phyloP scores from a whole-genome alignment of 2,329 filamentous ascomycete genomes.

The Fusarium sp. region DNA sequence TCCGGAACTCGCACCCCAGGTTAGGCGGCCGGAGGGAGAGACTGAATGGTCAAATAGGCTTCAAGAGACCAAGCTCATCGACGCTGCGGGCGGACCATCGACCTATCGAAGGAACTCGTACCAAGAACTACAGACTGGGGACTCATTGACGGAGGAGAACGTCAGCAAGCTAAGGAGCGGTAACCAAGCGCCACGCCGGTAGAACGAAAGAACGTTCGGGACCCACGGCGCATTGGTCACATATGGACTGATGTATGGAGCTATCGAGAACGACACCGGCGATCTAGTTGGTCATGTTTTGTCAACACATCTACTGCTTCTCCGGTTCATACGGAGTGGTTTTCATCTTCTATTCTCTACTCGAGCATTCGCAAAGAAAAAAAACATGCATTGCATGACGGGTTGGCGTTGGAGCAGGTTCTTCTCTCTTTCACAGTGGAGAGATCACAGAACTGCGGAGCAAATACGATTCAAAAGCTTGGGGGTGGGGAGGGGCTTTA shows the following conservation, averaged over 20 bases:
- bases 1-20: conserved; percentile 49
- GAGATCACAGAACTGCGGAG: conserved; percentile 7
- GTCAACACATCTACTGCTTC: conserved; percentile 6
- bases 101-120: conserved; percentile 50
- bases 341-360: conserved; percentile 9
- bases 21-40: conserved; percentile 52
- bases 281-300: conserved; percentile 7
- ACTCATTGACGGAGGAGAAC: conserved; percentile 66
- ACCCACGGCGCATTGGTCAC: conserved; percentile 7
- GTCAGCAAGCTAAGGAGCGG: conserved; percentile 60
- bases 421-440: conserved; percentile 8
- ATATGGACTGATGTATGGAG: conserved; percentile 3
- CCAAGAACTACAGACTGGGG: conserved; percentile 51
- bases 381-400: conserved; percentile 32
- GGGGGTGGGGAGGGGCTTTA: background rate
- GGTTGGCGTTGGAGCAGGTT: conserved; percentile 34
- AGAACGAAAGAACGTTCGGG: background rate
- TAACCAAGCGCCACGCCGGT: conserved; percentile 40
- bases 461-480: background rate
- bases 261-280: conserved; percentile 19
- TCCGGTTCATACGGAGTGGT: conserved; percentile 7
- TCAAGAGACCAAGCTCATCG: conserved; percentile 61
- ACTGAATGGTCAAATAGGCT: conserved; percentile 57
- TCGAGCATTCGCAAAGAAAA: conserved; percentile 34
- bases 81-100: conserved; percentile 56